Base-by-base conservation (phyloP, 2,329 filamentous ascomycete genomes). In the Microsporum canis region DNA sequence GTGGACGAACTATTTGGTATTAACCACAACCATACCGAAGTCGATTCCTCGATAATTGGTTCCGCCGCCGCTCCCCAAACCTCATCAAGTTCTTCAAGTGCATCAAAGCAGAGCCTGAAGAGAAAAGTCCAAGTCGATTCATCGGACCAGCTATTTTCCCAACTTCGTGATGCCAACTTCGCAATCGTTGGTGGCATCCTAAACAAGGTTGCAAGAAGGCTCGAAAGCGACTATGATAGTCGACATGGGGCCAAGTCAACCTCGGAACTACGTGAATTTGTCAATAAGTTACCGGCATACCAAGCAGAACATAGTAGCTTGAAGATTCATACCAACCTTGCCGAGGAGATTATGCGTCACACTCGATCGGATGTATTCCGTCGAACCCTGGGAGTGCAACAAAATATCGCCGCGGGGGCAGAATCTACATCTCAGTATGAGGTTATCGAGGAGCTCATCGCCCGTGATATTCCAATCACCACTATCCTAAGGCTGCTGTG, bases 1-100 rank as follows among this genome's bases (percentile, higher is more conserved):
- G 87, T 99, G 60, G 95, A 99, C 70, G 94, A 99, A 72, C 82
- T 94, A 14, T 95, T 95, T 70, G 87, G 88, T 36, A 95, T 99
- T 63, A 84, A 89, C 65, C 88, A 96, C 70, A 97, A 95, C 69
- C 91, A 95, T 71, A 87, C 89, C 41, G 94, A 97, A 71, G 85
- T 97, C 27, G 92, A 97, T 71, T 89, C 90, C 1, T 91, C 91
- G 1, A 84, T 97, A 63, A 85, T 96, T 7, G 92, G 92, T 8
- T 82, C 83, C n/a, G 80, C 86, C 31, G 80, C 87, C 36, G 17
- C 17, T 23, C 66, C 85, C 61, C 67, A 77, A 6, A 72, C 79
- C 5, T 78, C 84, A 67, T 76, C 78, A 49, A 75, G 82, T 68
- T 66, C 73, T 27, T 70, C 74, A 27, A 74, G 74, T 72, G 70